Base-by-base conservation (phyloP, 2,329 filamentous ascomycete genomes). In the Pyrenochaeta sp. region DNA sequence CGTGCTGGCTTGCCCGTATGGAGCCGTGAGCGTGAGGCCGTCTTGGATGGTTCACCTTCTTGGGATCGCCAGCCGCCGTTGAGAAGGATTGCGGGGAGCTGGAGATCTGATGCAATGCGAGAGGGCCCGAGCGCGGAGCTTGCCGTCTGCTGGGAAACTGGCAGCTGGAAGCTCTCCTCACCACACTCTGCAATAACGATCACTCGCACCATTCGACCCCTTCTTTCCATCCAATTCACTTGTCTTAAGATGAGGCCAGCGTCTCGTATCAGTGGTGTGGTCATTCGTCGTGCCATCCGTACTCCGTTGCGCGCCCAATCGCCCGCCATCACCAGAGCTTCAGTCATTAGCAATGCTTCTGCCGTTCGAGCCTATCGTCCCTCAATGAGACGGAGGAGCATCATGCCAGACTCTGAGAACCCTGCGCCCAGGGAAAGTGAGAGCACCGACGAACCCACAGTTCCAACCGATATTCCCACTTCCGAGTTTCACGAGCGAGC, bases 401-500 rank as follows among this genome's bases (percentile, higher is more conserved):
- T 83, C 42, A 79, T 82, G 77, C 81, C 81, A 1, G 79, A 83
- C 43, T 71, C 80, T 5, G 72, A 78, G 72, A 80, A 65, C 72
- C 81, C 53, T 44, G 62, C 68, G 32, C 72, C 76, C 39, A 72
- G 71, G 56, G 70, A 79, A 61, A 71, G 70, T 34, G 73, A 78
- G 52, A 59, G 71, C 32, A 55, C 71, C 30, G 71, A 79, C 51
- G 56, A 61, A 67, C 74, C 82, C 50, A 79, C 77, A 24, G 82
- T 84, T 58, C 83, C 90, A 0, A 87, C 89, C 1, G 83, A 90
- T 48, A 82, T 97, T 61, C 85, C 86, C 1, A 86, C 90, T 2
- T 81, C 83, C 27, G 82, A 92, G 72, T 98, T 96, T 76, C 89
- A 96, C 73, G 84, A 90, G 55, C 82, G 91, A 30, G 87, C 93